Evolutionary conservation across 2,329 filamentous ascomycete species (phyloP), one percentile per base, ranked within the genome.

Genomic region (Cladosporium sp.): DNA sequence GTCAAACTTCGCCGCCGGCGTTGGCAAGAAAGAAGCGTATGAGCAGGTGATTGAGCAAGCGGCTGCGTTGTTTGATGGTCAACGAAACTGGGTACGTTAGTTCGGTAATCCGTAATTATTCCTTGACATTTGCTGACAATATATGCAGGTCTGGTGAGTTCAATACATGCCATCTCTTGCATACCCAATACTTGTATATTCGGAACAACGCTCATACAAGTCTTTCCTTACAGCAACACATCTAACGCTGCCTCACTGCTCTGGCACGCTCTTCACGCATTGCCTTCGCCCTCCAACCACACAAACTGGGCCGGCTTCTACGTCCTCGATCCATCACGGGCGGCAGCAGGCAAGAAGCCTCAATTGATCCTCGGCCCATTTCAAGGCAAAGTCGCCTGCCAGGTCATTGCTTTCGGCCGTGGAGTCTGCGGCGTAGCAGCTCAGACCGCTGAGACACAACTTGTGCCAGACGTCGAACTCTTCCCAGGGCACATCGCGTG

Each of bases 301-400:
- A 89, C 92, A 25, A 94, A 95, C 78, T 95, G 91, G 91, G 88
- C 90, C 54, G 90, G 91, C 26, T 94, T 93, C 81, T 93, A 93
- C 79, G 86, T 89, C 16, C 78, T 89, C 51, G 87, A 92, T 74
- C 79, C 82, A 5, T 65, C 67, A 10, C 30, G 56, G 16, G 32
- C 32, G 14, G 11, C 43, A 34, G 14, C 46, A 2, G 32, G 23
- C 34, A 69, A 73, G 14, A 70, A 74, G 16, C 66, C 76, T 1
- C 86, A 87, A 71, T 84, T 94, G 54, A 89, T 93, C 69, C 86
- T 94, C 1, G 91, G 90, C 0, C 91, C 91, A 0, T 94, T 94
- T 77, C 89, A 92, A 70, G 91, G 91, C 68, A 91, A 92, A 73
- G 70, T 84, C 57, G 91, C 91, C 10, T 95, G 91, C 74, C 91